Percentiles rank a stretch among this genome's conserved stretches.
These are phyloP conservation scores for Rhynchosporium graminicola DNA, from an alignment of 2,329 filamentous ascomycete species.

Conservation along the genomic window DNA sequence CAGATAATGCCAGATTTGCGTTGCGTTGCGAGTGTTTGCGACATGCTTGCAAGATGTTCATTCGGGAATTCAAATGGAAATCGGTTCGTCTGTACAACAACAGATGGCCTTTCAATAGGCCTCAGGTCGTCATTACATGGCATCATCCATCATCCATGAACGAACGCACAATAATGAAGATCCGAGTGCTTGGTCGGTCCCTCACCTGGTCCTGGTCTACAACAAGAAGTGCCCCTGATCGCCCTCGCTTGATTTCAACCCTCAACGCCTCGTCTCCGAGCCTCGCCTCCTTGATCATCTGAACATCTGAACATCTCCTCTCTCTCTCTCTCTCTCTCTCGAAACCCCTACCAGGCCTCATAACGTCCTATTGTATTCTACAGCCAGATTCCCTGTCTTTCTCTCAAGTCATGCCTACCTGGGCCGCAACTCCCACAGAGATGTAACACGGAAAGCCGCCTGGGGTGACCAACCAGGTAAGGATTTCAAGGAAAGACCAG, in stretches of 20 bases:
- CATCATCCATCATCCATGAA: neutral
- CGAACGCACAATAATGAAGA: too few relatives aligned
- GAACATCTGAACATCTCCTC: neutral
- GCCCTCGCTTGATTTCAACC: constrained; percentile 14
- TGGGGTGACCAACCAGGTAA: constrained; percentile 15
- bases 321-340: neutral
- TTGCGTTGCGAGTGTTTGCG: neutral
- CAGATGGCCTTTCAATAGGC: neutral
- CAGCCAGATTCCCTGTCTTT: constrained; percentile 1
- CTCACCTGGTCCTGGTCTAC: neutral
- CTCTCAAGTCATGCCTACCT: constrained; percentile 22
- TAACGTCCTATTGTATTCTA: constrained; percentile 7
- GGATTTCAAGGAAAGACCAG: constrained; percentile 8
- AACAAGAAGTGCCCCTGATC: constrained; percentile 12
- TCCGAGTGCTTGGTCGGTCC: too few relatives aligned
- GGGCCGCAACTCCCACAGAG: constrained; percentile 25
- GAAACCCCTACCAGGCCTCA: constrained; percentile 13
- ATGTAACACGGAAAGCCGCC: constrained; percentile 30
- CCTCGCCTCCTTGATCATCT: neutral
- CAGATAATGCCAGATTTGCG: neutral
- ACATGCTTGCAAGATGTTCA: neutral
- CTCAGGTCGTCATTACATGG: neutral
- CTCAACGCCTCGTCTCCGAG: constrained; percentile 1
- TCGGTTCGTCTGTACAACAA: constrained; percentile 12
- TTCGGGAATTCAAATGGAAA: neutral